Evolutionary conservation across 177 flowering plant species (phyloP), one percentile per base, ranked within the genome.

Genomic region (Tripterygium wilfordii): DNA sequence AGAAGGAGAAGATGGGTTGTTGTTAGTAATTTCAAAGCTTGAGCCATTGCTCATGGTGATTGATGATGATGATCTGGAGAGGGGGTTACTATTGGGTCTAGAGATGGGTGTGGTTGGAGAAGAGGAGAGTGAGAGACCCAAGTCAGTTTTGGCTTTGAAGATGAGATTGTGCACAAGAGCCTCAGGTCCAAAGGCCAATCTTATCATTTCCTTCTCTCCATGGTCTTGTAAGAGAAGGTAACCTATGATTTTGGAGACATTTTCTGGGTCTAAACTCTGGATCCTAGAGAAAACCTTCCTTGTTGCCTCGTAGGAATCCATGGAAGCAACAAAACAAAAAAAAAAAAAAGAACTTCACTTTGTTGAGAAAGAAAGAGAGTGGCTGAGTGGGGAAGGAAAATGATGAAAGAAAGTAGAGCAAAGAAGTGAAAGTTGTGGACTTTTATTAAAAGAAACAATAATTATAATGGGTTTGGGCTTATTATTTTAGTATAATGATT

Each of bases 301-400:
- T 0, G 75, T 65, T 5, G 85, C 75, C 45, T 79, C 80, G 30
- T 60, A 51, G 0, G 70, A 48, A 56, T 76, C 84, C 85, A 79
- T 79, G 49, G 46, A 10, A 2, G 31, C 6, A n/a, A 48, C 42
- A n/a, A 10, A 2, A 25, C 6, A n/a, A 48, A 22, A 4, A n/a
- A n/a, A 20, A 1, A 10, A 29, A n/a, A 16, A 20, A 20, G 17
- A 21, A 27, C 10, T 2, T 4, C 37, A 29, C 42, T 18, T 28
- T 28, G 5, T 28, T 28, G 30, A 10, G 30, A 10, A 10, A 10
- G 7, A 10, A 28, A 10, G 30, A 10, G 30, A 10, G 30, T n/a
- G n/a, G n/a, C n/a, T n/a, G n/a, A n/a, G n/a, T n/a, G 30, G 30
- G 30, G 30, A 10, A 10, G 30, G 55, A 56, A 27, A 55, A 21